Evolutionary conservation across 2,329 filamentous ascomycete genomes (phyloP).

Genomic region (Colletotrichum brevisporum): DNA sequence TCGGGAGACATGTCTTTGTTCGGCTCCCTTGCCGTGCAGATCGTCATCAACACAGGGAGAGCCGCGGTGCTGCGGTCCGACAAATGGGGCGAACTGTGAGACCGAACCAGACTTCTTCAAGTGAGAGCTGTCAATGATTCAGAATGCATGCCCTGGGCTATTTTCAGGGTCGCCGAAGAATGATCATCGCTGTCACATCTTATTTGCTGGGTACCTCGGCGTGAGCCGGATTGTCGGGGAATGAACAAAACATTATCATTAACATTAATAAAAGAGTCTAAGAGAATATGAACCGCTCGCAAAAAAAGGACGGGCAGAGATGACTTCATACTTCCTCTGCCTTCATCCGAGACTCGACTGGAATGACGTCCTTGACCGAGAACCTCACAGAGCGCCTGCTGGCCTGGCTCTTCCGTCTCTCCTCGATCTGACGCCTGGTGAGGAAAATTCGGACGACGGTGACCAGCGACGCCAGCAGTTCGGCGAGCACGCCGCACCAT

Average conservation of each 20-base stretch:
- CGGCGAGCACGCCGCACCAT: conserved; percentile 14
- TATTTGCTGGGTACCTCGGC: neutral
- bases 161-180: conserved; percentile 1
- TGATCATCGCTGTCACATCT: neutral
- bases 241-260: conserved; percentile 1
- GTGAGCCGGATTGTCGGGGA: neutral
- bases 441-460: neutral
- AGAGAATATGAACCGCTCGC: neutral
- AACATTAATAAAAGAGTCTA: neutral
- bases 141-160: conserved; percentile 1
- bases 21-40: conserved; percentile 18
- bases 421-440: neutral
- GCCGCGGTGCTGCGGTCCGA: neutral
- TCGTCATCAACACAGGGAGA: conserved; percentile 7
- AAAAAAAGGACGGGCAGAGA: neutral
- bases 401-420: neutral
- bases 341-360: conserved; percentile 5
- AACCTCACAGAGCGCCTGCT: neutral
- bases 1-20: neutral
- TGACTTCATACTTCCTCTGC: neutral
- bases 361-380: neutral
- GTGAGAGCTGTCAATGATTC: conserved; percentile 14
- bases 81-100: conserved; percentile 1
- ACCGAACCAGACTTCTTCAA: conserved; percentile 28
- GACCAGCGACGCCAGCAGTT: conserved; percentile 5